phyloP scores from a whole-genome alignment of 169 alveolate genomes.

The Plasmodium ovale region DNA sequence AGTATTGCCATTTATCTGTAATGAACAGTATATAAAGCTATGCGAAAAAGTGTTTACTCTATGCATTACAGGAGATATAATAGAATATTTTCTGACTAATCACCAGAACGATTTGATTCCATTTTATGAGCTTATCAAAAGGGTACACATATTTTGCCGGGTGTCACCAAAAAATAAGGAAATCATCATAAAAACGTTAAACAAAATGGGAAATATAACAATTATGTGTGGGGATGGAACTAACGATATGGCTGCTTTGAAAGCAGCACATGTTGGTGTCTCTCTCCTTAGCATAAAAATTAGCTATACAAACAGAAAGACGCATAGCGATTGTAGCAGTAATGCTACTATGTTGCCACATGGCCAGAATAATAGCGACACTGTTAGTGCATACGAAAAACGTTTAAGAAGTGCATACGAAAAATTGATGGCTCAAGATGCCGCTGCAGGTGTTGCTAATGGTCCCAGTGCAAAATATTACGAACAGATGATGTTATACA shows the following conservation, averaged over 20 bases:
- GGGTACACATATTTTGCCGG: slow-evolving; percentile 93
- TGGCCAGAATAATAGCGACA: slow-evolving; percentile 15
- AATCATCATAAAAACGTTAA: slow-evolving; percentile 83
- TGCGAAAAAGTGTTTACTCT: slow-evolving; percentile 44
- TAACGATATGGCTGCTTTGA: slow-evolving; percentile 99
- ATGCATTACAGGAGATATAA: slow-evolving; percentile 80
- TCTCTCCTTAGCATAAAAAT: slow-evolving; percentile 92
- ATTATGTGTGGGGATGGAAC: slow-evolving; percentile 99
- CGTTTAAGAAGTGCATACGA: slow-evolving; percentile 75
- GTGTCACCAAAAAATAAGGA: slow-evolving; percentile 97
- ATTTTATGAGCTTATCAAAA: slow-evolving; percentile 54
- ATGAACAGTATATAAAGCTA: slow-evolving; percentile 33
- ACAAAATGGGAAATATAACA: slow-evolving; percentile 88
- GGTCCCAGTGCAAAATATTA: slow-evolving; percentile 17
- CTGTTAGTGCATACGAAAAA: slow-evolving; percentile 3
- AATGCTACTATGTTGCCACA: slow-evolving; percentile 5
- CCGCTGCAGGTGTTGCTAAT: slow-evolving; percentile 65
- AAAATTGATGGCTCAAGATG: slow-evolving; percentile 29
- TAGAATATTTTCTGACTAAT: slow-evolving; percentile 80
- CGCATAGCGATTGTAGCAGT: slow-evolving; percentile 43
- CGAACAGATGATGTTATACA: slow-evolving; percentile 62
- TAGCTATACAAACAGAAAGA: slow-evolving; percentile 77
- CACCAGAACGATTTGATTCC: slow-evolving; percentile 21
- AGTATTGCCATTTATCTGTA: slow-evolving; percentile 65
- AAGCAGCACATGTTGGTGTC: slow-evolving; percentile 97